phyloP scores from a whole-genome alignment of 345 rosid genomes.

The Ceriops tagal region DNA sequence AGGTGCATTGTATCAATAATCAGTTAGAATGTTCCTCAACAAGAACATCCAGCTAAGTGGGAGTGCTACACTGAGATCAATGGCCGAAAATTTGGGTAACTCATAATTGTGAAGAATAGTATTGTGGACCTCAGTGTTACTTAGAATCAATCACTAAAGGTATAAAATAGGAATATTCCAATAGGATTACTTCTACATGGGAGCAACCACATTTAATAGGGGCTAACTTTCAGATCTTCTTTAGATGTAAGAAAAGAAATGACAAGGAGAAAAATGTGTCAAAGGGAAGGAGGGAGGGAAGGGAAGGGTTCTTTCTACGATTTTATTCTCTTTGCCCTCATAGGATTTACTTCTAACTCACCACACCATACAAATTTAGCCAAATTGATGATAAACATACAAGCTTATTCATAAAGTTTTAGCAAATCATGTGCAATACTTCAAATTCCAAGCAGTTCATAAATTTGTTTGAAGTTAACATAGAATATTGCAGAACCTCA shows the following conservation, averaged over 20 bases:
- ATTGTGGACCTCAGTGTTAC: neutral
- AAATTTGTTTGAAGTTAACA: neutral
- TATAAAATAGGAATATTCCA: neutral
- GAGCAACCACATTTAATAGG: neutral
- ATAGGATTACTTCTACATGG: neutral
- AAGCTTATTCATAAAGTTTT: neutral
- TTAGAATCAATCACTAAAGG: neutral
- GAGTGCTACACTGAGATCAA: neutral
- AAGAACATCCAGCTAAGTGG: neutral
- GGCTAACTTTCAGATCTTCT: no score
- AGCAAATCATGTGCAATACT: slow-evolving; percentile 6
- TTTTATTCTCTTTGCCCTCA: no score
- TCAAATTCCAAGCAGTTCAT: slow-evolving; percentile 4
- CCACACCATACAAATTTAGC: no score
- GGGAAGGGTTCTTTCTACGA: no score
- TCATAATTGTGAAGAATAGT: neutral
- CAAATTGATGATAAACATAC: no score
- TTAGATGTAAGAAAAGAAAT: no score
- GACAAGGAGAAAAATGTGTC: no score
- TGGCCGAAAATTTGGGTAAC: neutral
- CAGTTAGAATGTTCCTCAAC: neutral
- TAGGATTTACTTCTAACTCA: no score
- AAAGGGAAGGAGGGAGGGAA: no score
- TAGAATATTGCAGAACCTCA: slow-evolving; percentile 50
- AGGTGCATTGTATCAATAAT: neutral